These are phyloP conservation scores for Mollisia scopiformis DNA, from an alignment of 2,329 filamentous ascomycete species.

Conservation along the genomic window DNA sequence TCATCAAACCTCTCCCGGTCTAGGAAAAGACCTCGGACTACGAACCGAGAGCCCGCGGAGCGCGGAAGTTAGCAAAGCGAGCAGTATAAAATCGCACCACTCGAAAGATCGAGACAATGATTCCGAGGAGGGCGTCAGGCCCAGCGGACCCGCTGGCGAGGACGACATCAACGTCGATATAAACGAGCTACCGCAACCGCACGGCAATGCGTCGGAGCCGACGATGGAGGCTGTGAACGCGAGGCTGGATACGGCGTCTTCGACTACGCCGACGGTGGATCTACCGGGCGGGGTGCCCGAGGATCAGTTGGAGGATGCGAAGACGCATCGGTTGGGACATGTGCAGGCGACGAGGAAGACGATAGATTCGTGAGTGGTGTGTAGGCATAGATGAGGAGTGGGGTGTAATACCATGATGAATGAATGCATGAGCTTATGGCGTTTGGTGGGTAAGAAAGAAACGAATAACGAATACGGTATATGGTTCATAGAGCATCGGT, in stretches of 20 bases:
- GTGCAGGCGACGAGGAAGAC: constrained; percentile 27
- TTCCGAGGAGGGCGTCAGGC: constrained; percentile 29
- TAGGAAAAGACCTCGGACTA: constrained; percentile 69
- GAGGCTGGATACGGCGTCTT: constrained; percentile 33
- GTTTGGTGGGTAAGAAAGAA: neutral
- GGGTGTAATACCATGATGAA: neutral
- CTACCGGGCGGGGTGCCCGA: constrained; percentile 45
- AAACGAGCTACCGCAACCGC: constrained; percentile 26
- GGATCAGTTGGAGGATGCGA: constrained; percentile 33
- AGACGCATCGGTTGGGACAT: constrained; percentile 29
- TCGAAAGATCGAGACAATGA: constrained; percentile 22
- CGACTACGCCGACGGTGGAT: constrained; percentile 32
- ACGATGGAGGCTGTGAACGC: constrained; percentile 26
- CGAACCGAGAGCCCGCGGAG: constrained; percentile 67
- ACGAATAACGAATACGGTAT: neutral
- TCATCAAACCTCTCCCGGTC: constrained; percentile 47
- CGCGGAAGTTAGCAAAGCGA: constrained; percentile 71
- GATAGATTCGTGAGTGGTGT: constrained; percentile 25
- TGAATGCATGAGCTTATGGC: neutral
- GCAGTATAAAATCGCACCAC: constrained; percentile 58
- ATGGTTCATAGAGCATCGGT: neutral
- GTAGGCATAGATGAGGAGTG: no score
- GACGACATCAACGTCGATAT: constrained; percentile 30
- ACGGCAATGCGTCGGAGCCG: constrained; percentile 23
- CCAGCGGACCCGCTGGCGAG: constrained; percentile 31